phyloP scores from a whole-genome alignment of 306 rosid genomes.

The Prunus mira region DNA sequence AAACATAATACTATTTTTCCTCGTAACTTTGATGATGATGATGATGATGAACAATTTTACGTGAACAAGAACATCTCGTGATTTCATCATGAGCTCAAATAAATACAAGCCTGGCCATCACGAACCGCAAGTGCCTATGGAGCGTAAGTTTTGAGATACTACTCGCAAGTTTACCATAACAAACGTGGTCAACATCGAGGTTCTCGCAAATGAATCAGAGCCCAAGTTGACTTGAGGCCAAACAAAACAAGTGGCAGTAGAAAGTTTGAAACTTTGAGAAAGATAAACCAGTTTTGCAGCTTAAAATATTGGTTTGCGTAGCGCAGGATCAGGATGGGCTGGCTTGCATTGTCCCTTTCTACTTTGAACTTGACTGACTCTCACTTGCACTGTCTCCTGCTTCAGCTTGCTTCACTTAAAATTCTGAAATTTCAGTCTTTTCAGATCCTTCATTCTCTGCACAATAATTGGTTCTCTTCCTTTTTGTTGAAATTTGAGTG shows the following conservation, averaged over 20 bases:
- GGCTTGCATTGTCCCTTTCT: conserved; percentile 20
- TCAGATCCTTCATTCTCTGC: conserved; percentile 44
- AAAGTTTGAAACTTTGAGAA: background rate
- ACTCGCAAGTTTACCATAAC: conserved; percentile 23
- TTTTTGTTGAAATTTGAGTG: conserved; percentile 20
- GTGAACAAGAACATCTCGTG: conserved; percentile 18
- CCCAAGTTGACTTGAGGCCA: conserved; percentile 36
- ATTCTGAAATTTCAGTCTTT: conserved; percentile 28
- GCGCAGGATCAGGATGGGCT: conserved; percentile 26
- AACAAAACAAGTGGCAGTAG: background rate
- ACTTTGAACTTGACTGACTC: background rate
- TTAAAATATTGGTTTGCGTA: conserved; percentile 22
- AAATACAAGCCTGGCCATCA: conserved; percentile 22
- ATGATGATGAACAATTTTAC: conserved; percentile 7
- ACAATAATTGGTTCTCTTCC: background rate
- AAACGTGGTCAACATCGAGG: conserved; percentile 31
- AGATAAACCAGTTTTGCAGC: conserved; percentile 24
- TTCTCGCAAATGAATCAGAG: conserved; percentile 31
- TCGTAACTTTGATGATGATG: background rate
- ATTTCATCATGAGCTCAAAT: background rate
- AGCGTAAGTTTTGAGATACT: conserved; percentile 14
- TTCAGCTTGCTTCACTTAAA: conserved; percentile 24
- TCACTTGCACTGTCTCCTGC: background rate
- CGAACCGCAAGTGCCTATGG: conserved; percentile 43
- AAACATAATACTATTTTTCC: background rate